Evolutionary conservation across 768 basidiomycete genomes (phyloP).

Genomic region (Boletus bicolor): DNA sequence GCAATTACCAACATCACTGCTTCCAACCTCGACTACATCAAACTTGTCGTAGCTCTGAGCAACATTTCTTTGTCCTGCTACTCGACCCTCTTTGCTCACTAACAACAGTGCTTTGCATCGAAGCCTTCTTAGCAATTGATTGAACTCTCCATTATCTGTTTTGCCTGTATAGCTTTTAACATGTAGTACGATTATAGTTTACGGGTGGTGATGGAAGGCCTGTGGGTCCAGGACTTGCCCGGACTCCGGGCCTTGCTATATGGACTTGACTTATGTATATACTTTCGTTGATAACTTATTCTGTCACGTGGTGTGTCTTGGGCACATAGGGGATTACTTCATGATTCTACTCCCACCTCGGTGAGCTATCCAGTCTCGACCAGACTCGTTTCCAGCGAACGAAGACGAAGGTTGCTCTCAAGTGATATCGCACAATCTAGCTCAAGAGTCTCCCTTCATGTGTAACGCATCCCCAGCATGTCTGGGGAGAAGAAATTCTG

Average conservation of each 20-base stretch:
- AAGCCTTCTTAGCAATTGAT: too few species aligned
- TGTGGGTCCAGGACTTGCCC: too few species aligned
- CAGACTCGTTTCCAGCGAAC: neutral
- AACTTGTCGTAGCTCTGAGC: too few species aligned
- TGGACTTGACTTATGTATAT: neutral
- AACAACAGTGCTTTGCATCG: too few species aligned
- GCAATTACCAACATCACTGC: too few species aligned
- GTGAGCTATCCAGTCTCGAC: neutral
- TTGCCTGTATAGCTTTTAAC: too few species aligned
- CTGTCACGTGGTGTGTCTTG: conserved; percentile 10
- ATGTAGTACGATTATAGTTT: too few species aligned
- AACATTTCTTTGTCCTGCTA: too few species aligned
- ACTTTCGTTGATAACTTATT: neutral
- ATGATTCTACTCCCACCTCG: neutral
- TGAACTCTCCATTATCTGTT: too few species aligned
- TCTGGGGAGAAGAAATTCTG: conserved; percentile 27
- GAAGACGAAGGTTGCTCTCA: neutral
- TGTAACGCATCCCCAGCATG: conserved; percentile 14
- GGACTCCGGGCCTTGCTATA: neutral
- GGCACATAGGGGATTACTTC: conserved; percentile 8
- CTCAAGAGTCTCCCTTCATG: conserved; percentile 7
- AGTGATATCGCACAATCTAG: neutral
- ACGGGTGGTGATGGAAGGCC: too few species aligned
- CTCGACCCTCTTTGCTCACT: too few species aligned
- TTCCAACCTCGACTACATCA: too few species aligned